phyloP scores from a whole-genome alignment of 2,329 filamentous ascomycete species.

The Didymella glomerata region DNA sequence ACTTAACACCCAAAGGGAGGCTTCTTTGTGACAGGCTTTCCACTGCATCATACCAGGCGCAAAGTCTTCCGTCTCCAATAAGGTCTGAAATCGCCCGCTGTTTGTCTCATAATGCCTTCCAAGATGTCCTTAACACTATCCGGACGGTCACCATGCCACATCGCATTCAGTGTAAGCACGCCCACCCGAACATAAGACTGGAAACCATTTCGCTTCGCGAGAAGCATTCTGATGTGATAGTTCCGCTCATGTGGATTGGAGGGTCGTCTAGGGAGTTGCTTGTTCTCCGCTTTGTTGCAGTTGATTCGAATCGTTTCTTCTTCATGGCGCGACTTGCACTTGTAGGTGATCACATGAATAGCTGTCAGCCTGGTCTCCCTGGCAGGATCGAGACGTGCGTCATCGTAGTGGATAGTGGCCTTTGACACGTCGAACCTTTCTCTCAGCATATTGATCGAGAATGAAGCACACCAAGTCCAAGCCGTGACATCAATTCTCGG shows the following conservation, averaged over 20 bases:
- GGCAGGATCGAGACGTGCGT: background rate
- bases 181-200: background rate
- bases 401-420: background rate
- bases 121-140: background rate
- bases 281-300: too few species aligned
- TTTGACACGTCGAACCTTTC: background rate
- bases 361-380: background rate
- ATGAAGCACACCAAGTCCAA: background rate
- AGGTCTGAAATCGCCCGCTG: too few species aligned
- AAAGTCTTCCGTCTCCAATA: conserved; percentile 4
- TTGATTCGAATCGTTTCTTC: background rate
- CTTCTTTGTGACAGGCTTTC: background rate
- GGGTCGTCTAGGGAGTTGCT: background rate
- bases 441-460: background rate
- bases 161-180: background rate
- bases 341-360: conserved; percentile 3
- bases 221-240: conserved; percentile 5
- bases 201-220: background rate
- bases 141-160: background rate
- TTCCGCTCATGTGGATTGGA: conserved; percentile 4
- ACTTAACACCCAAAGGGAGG: too few species aligned
- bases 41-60: background rate
- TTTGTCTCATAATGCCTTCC: background rate
- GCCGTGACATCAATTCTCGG: conserved; percentile 1
- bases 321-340: background rate